phyloP scores from a whole-genome alignment of 108 stramenopile species.

The Seminavis robusta region DNA sequence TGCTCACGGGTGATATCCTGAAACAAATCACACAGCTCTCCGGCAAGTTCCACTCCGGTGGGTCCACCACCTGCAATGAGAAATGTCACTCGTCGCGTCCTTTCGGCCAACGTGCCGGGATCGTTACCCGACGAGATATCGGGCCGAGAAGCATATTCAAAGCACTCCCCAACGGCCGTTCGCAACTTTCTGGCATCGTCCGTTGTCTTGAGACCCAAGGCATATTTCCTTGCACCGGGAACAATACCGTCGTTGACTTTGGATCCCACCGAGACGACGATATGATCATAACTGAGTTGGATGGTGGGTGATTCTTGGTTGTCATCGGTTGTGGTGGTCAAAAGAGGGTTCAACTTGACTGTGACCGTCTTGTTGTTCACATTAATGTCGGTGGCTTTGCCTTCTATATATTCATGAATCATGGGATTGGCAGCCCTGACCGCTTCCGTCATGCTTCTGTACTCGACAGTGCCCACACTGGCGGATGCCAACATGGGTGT shows the following conservation, averaged over 20 bases:
- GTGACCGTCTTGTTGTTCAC: conserved; percentile 29
- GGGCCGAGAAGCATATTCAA: conserved; percentile 60
- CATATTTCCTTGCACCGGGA: conserved; percentile 38
- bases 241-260: conserved; percentile 28
- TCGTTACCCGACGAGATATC: conserved; percentile 22
- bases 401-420: conserved; percentile 51
- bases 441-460: conserved; percentile 67
- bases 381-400: conserved; percentile 36
- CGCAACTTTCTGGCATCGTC: conserved; percentile 49
- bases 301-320: conserved; percentile 12
- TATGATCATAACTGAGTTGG: conserved; percentile 41
- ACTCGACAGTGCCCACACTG: conserved; percentile 66
- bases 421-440: conserved; percentile 51
- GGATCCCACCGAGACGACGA: conserved; percentile 55
- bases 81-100: conserved; percentile 36
- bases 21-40: conserved; percentile 66
- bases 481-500: conserved; percentile 74
- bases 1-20: conserved; percentile 27
- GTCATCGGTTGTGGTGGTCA: conserved; percentile 22
- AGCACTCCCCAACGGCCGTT: conserved; percentile 35
- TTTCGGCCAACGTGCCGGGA: conserved; percentile 21
- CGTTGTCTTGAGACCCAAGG: conserved; percentile 34
- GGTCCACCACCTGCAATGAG: conserved; percentile 69
- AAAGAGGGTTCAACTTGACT: conserved; percentile 43
- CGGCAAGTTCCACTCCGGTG: conserved; percentile 70